A percentile compares a stretch with the other conserved stretches of the same genome.
Evolutionary conservation across 1,284 basidiomycete genomes (phyloP).

Genomic region (Wolfiporia cocos): DNA sequence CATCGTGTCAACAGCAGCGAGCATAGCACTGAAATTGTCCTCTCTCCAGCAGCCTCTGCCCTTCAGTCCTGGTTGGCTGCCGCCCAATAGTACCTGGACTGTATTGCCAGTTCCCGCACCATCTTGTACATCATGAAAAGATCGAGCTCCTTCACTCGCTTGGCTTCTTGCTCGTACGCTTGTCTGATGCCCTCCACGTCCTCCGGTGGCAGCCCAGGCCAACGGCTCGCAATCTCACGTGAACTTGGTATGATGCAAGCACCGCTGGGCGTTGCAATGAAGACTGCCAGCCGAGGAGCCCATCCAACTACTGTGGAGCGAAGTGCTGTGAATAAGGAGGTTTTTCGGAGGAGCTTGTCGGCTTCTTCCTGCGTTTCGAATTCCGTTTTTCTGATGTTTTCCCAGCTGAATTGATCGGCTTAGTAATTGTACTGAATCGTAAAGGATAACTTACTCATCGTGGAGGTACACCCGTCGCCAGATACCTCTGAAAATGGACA

Average conservation of each 20-base stretch:
- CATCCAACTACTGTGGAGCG: too few relatives aligned
- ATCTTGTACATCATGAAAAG: conserved; percentile 55
- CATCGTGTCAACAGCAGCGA: background rate
- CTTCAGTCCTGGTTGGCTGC: too few relatives aligned
- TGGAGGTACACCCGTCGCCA: conserved; percentile 88
- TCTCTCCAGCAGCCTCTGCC: too few relatives aligned
- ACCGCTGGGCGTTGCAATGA: conserved; percentile 46
- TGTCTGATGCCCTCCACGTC: conserved; percentile 47
- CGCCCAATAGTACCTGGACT: too few relatives aligned
- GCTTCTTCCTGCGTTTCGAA: too few relatives aligned
- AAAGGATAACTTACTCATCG: conserved; percentile 66
- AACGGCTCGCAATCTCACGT: conserved; percentile 61
- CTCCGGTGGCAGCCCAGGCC: conserved; percentile 62
- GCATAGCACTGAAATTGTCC: too few relatives aligned
- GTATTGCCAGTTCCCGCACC: conserved; percentile 52
- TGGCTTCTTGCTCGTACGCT: conserved; percentile 58
- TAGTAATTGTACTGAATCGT: conserved; percentile 5
- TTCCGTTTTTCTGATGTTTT: too few relatives aligned
- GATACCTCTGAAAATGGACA: conserved; percentile 64
- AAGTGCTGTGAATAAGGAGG: too few relatives aligned
- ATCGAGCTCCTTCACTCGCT: conserved; percentile 45
- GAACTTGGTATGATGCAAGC: conserved; percentile 47
- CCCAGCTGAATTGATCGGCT: too few relatives aligned
- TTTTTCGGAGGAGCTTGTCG: too few relatives aligned
- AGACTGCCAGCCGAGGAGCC: conserved; percentile 38